These are phyloP conservation scores for Zelopaecilomyces penicillatus DNA, from an alignment of 2,329 filamentous ascomycete species.

Conservation along the genomic window DNA sequence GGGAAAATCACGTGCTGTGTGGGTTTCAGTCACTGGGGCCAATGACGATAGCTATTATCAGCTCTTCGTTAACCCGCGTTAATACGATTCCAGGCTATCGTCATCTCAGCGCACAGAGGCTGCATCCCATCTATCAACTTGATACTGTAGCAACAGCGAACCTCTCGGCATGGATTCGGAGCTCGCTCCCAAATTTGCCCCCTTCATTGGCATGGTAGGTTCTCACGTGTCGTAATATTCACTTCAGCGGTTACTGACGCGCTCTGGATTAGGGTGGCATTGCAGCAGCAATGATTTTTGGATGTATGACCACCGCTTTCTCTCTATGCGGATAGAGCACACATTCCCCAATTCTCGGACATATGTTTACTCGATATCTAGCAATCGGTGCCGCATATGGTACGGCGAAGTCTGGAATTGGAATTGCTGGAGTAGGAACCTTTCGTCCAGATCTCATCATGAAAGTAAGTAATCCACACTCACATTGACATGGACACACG, in stretches of 20 bases:
- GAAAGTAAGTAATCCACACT: constrained; percentile 55
- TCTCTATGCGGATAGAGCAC: too few species aligned
- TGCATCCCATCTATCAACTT: too few species aligned
- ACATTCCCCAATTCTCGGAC: too few species aligned
- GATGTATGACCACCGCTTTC: constrained; percentile 48
- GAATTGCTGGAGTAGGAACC: constrained; percentile 76
- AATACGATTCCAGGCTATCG: too few species aligned
- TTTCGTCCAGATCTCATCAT: constrained; percentile 84
- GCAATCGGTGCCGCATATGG: constrained; percentile 72
- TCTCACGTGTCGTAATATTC: constrained; percentile 5
- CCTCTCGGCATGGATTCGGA: constrained; percentile 56
- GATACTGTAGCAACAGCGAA: too few species aligned
- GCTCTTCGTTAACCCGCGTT: too few species aligned
- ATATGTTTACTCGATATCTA: constrained; percentile 24
- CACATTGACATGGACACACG: background rate
- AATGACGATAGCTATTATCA: too few species aligned
- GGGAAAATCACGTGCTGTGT: too few species aligned
- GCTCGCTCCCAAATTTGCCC: constrained; percentile 70
- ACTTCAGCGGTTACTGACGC: constrained; percentile 16
- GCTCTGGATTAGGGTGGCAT: constrained; percentile 56
- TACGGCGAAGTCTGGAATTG: constrained; percentile 81
- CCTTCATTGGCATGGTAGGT: constrained; percentile 81
- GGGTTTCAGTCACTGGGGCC: too few species aligned
- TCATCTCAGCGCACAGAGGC: too few species aligned
- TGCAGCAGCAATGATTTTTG: constrained; percentile 74